phyloP scores from a whole-genome alignment of 192 early-diverging fungal species.

The Rhizophagus clarus region DNA sequence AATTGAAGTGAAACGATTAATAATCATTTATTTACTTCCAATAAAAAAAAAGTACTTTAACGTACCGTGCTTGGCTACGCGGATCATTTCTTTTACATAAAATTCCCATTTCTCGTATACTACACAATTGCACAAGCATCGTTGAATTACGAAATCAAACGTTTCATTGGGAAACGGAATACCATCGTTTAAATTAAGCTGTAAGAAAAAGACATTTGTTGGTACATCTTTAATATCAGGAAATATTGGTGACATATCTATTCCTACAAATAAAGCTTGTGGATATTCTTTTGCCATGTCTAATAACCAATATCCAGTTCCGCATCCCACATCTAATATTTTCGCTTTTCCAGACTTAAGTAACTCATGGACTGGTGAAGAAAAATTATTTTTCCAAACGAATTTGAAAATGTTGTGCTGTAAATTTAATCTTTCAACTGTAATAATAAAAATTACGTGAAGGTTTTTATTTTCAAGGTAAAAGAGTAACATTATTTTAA shows the following conservation, averaged over 20 bases:
- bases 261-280: slow-evolving; percentile 41
- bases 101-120: neutral
- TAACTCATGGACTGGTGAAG: neutral
- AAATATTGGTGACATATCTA: slow-evolving; percentile 39
- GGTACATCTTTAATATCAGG: slow-evolving; percentile 29
- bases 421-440: neutral
- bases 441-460: neutral
- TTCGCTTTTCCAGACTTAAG: neutral
- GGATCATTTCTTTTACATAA: neutral
- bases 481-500: neutral
- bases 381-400: slow-evolving; percentile 18
- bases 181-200: slow-evolving; percentile 16
- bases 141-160: slow-evolving; percentile 27
- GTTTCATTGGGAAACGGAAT: slow-evolving; percentile 27
- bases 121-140: slow-evolving; percentile 4
- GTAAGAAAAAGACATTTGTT: neutral
- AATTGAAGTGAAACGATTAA: neutral
- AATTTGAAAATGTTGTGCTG: neutral
- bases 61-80: neutral
- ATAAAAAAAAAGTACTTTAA: neutral
- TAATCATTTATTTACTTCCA: neutral
- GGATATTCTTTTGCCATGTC: slow-evolving; percentile 37
- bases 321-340: slow-evolving; percentile 29
- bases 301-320: slow-evolving; percentile 39
- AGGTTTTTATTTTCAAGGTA: too few relatives aligned